Conservation (phyloP, 805 yeast species). For the Candida railenensis region DNA sequence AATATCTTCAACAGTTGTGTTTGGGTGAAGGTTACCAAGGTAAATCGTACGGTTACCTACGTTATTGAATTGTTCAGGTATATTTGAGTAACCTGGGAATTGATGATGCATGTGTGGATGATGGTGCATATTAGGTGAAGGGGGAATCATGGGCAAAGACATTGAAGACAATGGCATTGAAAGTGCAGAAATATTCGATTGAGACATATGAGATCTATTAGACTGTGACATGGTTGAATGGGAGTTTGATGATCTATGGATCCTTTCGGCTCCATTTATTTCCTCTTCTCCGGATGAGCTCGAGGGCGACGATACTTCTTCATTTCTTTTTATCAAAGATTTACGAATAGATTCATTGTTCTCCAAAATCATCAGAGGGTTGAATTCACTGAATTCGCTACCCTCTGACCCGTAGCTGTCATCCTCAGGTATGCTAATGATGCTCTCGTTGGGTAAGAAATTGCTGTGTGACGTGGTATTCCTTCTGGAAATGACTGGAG, state of each 20-base stretch:
- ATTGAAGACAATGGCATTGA: background rate
- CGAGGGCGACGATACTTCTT: background rate
- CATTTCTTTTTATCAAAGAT: background rate
- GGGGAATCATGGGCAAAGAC: background rate
- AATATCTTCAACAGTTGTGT: conserved; percentile 67
- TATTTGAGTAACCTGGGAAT: background rate
- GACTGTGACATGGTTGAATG: background rate
- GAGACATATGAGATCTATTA: background rate
- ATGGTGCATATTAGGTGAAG: background rate
- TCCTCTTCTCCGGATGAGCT: background rate
- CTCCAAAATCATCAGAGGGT: conserved; percentile 1
- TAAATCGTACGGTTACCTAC: conserved; percentile 66
- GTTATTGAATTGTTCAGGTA: conserved; percentile 27
- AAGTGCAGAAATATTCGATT: background rate
- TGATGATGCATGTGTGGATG: background rate
- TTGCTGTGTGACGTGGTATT: conserved; percentile 1
- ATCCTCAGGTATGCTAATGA: conserved; percentile 6
- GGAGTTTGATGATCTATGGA: background rate
- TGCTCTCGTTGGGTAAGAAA: conserved; percentile 5
- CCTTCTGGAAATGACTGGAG: conserved; percentile 1
- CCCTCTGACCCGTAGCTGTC: conserved; percentile 5
- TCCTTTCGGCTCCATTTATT: background rate
- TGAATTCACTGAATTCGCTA: conserved; percentile 6
- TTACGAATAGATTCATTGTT: background rate
- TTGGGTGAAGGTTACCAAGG: conserved; percentile 63